A percentile compares a stretch with the other conserved stretches of the same genome.
Conservation (phyloP, 1,284 basidiomycete species). For the Marasmius sp. region DNA sequence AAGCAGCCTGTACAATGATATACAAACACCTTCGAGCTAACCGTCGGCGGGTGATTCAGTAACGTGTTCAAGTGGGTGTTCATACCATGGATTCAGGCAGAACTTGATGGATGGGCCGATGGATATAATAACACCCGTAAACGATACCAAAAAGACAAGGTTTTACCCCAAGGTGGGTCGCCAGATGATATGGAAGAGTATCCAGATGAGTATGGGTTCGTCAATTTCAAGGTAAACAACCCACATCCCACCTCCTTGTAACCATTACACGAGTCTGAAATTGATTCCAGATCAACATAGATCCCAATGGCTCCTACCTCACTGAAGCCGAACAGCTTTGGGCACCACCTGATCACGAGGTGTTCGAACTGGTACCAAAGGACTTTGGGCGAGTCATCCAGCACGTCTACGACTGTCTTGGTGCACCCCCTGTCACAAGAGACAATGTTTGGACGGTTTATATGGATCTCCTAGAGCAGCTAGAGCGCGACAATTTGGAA, state of each 20-base stretch:
- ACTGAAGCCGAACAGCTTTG: not conserved
- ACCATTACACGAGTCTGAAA: not conserved
- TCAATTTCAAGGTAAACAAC: slow-evolving; percentile 14
- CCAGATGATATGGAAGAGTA: slow-evolving; percentile 9
- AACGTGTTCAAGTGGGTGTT: slow-evolving; percentile 28
- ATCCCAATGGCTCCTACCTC: not conserved
- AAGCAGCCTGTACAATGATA: slow-evolving; percentile 4
- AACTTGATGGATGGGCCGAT: slow-evolving; percentile 18
- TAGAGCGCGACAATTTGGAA: not conserved
- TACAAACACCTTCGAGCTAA: not conserved
- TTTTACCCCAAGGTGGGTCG: slow-evolving; percentile 15
- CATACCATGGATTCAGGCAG: slow-evolving; percentile 30
- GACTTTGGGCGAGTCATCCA: not conserved
- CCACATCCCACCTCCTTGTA: not conserved
- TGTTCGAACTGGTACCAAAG: slow-evolving; percentile 15
- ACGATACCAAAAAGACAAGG: slow-evolving; percentile 15
- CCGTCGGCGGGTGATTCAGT: slow-evolving; percentile 12
- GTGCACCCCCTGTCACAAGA: not conserved
- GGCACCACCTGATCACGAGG: slow-evolving; percentile 5
- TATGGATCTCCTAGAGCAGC: not conserved
- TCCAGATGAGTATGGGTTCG: slow-evolving; percentile 9
- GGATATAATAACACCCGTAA: slow-evolving; percentile 10
- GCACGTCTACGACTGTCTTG: not conserved
- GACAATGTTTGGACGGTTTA: not conserved
- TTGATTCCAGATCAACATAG: not conserved